Evolutionary conservation across 2,329 filamentous ascomycete genomes (phyloP), one percentile per base, ranked within the genome.

Genomic region (Stromatinia cepivora): DNA sequence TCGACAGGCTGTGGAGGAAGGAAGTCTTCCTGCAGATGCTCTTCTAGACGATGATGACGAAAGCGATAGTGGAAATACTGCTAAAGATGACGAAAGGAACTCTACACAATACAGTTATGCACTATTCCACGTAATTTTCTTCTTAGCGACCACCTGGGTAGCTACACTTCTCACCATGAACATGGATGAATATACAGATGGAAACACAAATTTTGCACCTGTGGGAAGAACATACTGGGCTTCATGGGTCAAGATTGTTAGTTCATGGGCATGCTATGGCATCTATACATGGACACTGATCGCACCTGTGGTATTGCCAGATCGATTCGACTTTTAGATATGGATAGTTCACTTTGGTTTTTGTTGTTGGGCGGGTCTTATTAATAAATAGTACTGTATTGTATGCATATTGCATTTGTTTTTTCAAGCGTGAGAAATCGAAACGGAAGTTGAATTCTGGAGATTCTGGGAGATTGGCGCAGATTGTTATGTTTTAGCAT

Each of bases 211-310:
- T 77, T 98, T 99, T 80, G 92, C 93, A 2, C 92, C 94, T 0
- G 94, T 99, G 5, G 95, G 95, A 28, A 86, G 95, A 70, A 98
- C 94, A 7, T 97, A 98, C 81, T 97, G 93, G 87, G 95, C 95
- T 45, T 97, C 93, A 78, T 99, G 96, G 95, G 93, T 97, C 75
- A 99, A 99, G 88, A 98, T 99, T 80, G 89, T 97, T 67, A 97
- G 94, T 80, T 90, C 94, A 25, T 99, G 95, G 95, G 90, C 95
- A 67, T 99, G 95, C 82, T 97, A 99, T 80, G 89, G 84, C 65
- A 92, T 99, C 80, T 99, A 98, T 78, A 87, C 89, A 39, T 99
- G 95, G 95, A 97, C 92, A 25, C 80, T 99, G 75, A 84, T 97
- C 56, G 95, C 95, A 57, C 95, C 95, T 3, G 85, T 96, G 50